Conservation (phyloP, 371 early-diverging fungal genomes). For the Mortierella sp. region DNA sequence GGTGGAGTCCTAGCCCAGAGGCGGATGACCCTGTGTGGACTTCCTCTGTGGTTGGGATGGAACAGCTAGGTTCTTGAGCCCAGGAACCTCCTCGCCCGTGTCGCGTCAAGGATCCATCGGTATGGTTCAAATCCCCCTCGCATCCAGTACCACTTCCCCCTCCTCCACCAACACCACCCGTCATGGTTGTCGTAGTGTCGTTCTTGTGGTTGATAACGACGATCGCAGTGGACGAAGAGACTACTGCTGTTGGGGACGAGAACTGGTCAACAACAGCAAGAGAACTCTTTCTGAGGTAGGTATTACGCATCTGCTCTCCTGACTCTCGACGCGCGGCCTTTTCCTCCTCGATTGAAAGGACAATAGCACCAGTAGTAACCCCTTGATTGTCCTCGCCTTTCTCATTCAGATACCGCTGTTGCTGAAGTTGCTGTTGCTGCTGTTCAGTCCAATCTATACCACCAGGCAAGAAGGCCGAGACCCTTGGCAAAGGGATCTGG, state of each 20-base stretch:
- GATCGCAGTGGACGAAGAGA: not conserved
- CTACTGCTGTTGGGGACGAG: not conserved
- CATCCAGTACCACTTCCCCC: not conserved
- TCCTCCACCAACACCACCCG: not conserved
- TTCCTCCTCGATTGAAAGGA: constrained; percentile 9
- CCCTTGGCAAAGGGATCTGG: constrained; percentile 24
- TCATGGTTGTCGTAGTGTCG: not conserved
- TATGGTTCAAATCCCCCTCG: not conserved
- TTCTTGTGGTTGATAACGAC: not conserved
- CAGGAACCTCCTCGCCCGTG: constrained; percentile 5
- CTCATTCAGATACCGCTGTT: not conserved
- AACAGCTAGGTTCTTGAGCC: constrained; percentile 5
- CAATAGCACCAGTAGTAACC: not conserved
- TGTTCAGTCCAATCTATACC: constrained; percentile 31
- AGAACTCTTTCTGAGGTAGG: not conserved
- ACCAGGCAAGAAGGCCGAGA: constrained; percentile 37
- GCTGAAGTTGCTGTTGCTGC: not conserved
- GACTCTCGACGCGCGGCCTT: not conserved
- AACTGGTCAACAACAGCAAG: constrained; percentile 11
- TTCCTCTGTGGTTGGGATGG: constrained; percentile 13
- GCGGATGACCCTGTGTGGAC: not conserved
- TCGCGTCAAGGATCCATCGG: not conserved
- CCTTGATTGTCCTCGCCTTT: constrained; percentile 6
- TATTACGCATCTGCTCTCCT: constrained; percentile 13
- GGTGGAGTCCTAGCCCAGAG: not conserved